Evolutionary conservation across 2,329 filamentous ascomycete genomes (phyloP).

Genomic region (Pleoardoris graminearum): DNA sequence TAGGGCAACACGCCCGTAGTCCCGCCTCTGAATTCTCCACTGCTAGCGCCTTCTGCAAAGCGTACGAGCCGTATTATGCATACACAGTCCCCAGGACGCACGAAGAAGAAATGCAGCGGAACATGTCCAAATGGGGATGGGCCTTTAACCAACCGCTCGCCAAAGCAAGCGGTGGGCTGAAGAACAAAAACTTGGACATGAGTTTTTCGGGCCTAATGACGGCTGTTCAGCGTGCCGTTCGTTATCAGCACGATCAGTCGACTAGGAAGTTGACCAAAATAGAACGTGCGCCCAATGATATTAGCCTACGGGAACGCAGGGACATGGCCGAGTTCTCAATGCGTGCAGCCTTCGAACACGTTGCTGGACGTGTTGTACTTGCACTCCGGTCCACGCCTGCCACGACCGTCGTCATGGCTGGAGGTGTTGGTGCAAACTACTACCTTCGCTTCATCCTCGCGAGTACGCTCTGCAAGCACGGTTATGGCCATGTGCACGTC

Average conservation of each 20-base stretch:
- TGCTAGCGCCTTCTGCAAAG: slow-evolving; percentile 25
- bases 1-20: too few species aligned
- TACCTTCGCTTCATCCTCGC: slow-evolving; percentile 72
- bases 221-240: slow-evolving; percentile 62
- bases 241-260: slow-evolving; percentile 39
- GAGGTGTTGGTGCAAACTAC: slow-evolving; percentile 84
- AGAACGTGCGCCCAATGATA: slow-evolving; percentile 38
- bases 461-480: slow-evolving; percentile 66
- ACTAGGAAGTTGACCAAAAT: slow-evolving; percentile 35
- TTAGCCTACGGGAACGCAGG: slow-evolving; percentile 64
- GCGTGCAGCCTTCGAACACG: slow-evolving; percentile 83
- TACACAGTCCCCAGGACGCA: slow-evolving; percentile 65
- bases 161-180: slow-evolving; percentile 46
- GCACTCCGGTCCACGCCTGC: slow-evolving; percentile 56
- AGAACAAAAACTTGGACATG: slow-evolving; percentile 39
- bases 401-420: slow-evolving; percentile 75
- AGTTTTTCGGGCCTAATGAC: slow-evolving; percentile 72
- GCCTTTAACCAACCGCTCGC: slow-evolving; percentile 68
- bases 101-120: slow-evolving; percentile 59
- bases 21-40: slow-evolving; percentile 15
- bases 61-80: slow-evolving; percentile 37
- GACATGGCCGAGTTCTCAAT: slow-evolving; percentile 74
- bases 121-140: slow-evolving; percentile 64
- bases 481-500: slow-evolving; percentile 64
- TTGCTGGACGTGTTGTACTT: slow-evolving; percentile 73